Evolutionary conservation across 805 yeast species (phyloP).

Genomic region (Ogataea zsoltii): DNA sequence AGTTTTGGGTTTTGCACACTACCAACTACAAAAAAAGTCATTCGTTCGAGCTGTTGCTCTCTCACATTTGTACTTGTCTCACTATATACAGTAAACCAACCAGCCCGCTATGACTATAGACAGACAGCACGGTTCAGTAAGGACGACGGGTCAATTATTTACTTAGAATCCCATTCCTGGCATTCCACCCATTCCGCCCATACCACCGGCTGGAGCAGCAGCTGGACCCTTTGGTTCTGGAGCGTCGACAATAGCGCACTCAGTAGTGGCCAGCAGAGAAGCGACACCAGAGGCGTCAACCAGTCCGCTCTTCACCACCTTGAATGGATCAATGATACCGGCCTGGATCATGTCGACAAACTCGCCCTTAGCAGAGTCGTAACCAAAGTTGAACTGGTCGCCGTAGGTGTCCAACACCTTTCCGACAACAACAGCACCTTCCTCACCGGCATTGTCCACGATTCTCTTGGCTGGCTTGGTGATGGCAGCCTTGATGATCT

Average conservation of each 20-base stretch:
- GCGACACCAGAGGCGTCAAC: slow-evolving; percentile 98
- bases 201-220: slow-evolving; percentile 60
- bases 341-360: slow-evolving; percentile 94
- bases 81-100: too few species aligned
- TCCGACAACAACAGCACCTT: slow-evolving; percentile 95
- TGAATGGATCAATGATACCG: slow-evolving; percentile 98
- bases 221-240: slow-evolving; percentile 72
- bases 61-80: too few species aligned
- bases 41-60: too few species aligned
- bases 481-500: slow-evolving; percentile 88
- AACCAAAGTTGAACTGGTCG: slow-evolving; percentile 83
- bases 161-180: slow-evolving; percentile 35
- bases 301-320: slow-evolving; percentile 93
- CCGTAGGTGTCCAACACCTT: slow-evolving; percentile 65
- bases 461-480: slow-evolving; percentile 94
- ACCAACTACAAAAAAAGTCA: too few species aligned
- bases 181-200: slow-evolving; percentile 59
- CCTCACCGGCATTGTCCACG: slow-evolving; percentile 95
- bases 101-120: too few species aligned
- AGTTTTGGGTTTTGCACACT: background rate
- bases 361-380: slow-evolving; percentile 89
- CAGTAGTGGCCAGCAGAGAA: slow-evolving; percentile 94
- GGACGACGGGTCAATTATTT: too few species aligned
- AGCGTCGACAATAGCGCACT: slow-evolving; percentile 96
- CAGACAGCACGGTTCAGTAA: too few species aligned